Evolutionary conservation across 768 basidiomycete genomes (phyloP), one percentile per base, ranked within the genome.

Genomic region (Butyriboletus loyo): DNA sequence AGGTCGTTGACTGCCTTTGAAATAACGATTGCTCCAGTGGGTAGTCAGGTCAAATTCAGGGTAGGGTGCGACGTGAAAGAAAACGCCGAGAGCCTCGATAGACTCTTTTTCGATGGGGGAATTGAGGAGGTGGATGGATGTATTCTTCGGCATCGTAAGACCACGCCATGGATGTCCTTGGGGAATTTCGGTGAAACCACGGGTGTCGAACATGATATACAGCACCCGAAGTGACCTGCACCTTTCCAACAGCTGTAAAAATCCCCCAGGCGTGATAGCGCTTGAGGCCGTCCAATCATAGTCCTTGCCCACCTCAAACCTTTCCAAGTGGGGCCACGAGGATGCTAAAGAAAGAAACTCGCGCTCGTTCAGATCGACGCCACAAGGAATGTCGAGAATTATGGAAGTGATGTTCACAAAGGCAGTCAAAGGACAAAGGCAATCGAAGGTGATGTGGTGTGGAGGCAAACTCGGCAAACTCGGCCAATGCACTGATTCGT

Each of bases 311-410:
- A 62, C 30, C 9, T 31, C 19, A 1, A 62, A 45, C 2, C 0
- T 0, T 21, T 55, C 42, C 30, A 62, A 21, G 13, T 22, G 35
- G 5, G 60, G 53, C 60, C 60, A 62, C 1, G 47, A 54, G 14
- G 60, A 61, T 28, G 53, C 56, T 25, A 62, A 40, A 21, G 25
- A 21, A 19, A 61, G 46, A 2, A 62, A 34, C 17, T 50, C 48
- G 27, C 21, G 17, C 38, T 52, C 50, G 7, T 40, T 50, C 30
- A 62, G 17, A 35, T 61, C 52, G 2, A 37, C 15, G 5, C 38
- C n/a, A 7, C 34, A 53, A 21, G 31, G 22, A n/a, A 49, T 35
- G 28, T 46, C 15, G 30, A 62, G 37, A 7, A 4, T 22, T 17
- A 60, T 31, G 2, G 22, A 36, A 9, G 21, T 51, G 40, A 57